Conservation (phyloP, 2,329 filamentous ascomycete genomes). For the Fusarium verticillioides region DNA sequence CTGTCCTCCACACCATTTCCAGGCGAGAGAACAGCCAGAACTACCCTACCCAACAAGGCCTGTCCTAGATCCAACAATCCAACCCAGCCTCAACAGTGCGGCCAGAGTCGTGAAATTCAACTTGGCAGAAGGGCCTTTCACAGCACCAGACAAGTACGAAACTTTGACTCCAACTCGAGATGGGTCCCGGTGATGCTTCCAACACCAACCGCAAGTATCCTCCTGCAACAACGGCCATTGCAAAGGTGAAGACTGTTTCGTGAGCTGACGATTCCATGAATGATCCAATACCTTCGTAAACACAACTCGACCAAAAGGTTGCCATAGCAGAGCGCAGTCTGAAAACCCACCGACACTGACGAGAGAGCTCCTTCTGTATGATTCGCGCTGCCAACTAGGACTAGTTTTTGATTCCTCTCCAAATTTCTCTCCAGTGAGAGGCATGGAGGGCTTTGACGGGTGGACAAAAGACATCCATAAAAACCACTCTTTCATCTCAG, state of each 20-base stretch:
- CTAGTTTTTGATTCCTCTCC: constrained; percentile 95
- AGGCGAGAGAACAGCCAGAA: constrained; percentile 62
- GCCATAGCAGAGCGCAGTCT: constrained; percentile 26
- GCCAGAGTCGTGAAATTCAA: constrained; percentile 7
- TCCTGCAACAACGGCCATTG: constrained; percentile 5
- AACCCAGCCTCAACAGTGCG: constrained; percentile 33
- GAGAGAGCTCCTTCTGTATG: constrained; percentile 75
- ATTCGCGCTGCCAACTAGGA: constrained; percentile 86
- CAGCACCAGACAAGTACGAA: constrained; percentile 81
- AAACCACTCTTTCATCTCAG: constrained; percentile 79
- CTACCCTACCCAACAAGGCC: constrained; percentile 49
- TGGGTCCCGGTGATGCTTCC: constrained; percentile 74
- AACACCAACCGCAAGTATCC: constrained; percentile 14
- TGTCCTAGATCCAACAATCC: constrained; percentile 41
- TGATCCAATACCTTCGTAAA: constrained; percentile 35
- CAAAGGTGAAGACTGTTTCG: constrained; percentile 23
- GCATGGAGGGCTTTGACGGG: constrained; percentile 72
- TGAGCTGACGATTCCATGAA: constrained; percentile 20
- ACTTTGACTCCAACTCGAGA: constrained; percentile 94
- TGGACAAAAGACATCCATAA: constrained; percentile 97
- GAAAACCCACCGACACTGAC: constrained; percentile 21
- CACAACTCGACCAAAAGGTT: constrained; percentile 22
- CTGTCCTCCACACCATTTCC: constrained; percentile 61
- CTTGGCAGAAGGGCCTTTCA: constrained; percentile 17
- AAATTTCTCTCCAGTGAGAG: constrained; percentile 48